A percentile compares a stretch with the other conserved stretches of the same genome.
phyloP scores from a whole-genome alignment of 495 filamentous ascomycete genomes.

The Trichodelitschia bisporula region DNA sequence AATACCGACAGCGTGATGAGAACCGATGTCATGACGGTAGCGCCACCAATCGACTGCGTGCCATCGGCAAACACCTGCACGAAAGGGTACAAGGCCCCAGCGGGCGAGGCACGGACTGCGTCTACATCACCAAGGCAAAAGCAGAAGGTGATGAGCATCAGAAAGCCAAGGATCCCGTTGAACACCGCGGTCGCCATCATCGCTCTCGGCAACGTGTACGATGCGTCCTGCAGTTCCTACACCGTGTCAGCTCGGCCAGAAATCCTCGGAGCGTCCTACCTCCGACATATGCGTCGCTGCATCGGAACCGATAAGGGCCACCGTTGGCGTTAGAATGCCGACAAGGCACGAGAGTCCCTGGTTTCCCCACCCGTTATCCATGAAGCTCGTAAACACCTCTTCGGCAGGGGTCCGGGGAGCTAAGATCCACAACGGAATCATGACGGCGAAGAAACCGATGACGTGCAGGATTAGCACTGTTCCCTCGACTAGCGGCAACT shows the following conservation, averaged over 20 bases:
- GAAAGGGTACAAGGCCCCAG: constrained; percentile 10
- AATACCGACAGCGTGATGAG: constrained; percentile 1
- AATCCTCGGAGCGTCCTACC: no score
- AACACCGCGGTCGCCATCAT: constrained; percentile 12
- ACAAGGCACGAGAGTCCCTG: constrained; percentile 4
- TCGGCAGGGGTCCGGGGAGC: constrained; percentile 2
- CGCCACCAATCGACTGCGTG: constrained; percentile 1
- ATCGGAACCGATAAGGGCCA: constrained; percentile 4
- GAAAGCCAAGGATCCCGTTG: constrained; percentile 12
- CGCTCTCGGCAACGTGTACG: constrained; percentile 9
- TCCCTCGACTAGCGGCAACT: constrained; percentile 1
- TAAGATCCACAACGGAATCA: constrained; percentile 7
- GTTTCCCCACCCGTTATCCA: constrained; percentile 7
- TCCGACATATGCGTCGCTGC: constrained; percentile 15
- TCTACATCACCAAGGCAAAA: constrained; percentile 10
- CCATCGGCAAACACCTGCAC: constrained; percentile 6
- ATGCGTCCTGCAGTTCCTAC: constrained; percentile 14
- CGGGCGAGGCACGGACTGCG: constrained; percentile 4
- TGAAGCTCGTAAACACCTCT: constrained; percentile 8
- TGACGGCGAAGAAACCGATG: constrained; percentile 20
- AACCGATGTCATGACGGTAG: constrained; percentile 3
- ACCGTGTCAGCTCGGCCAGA: no score
- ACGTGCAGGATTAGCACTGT: constrained; percentile 22
- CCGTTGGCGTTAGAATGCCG: constrained; percentile 1
- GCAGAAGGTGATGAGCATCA: constrained; percentile 7